Percentiles rank a stretch among this genome's conserved stretches.
phyloP scores from a whole-genome alignment of 257 asterid genomes.

The Rauvolfia tetraphylla region DNA sequence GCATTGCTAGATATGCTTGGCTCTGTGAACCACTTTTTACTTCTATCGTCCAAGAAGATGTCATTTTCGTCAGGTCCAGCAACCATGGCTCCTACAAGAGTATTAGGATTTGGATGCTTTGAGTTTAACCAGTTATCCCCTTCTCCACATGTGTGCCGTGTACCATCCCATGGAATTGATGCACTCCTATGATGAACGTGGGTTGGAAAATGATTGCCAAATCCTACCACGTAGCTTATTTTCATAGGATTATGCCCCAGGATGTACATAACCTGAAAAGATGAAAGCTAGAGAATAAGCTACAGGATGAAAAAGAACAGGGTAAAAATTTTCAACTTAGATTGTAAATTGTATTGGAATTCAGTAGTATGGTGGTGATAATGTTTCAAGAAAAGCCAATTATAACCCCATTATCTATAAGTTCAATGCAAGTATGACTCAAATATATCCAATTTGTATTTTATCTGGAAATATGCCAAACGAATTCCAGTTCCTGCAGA shows the following conservation, averaged over 20 bases:
- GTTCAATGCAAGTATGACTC: too few species aligned
- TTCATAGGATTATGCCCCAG: slow-evolving; percentile 59
- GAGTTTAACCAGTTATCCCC: slow-evolving; percentile 31
- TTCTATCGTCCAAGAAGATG: slow-evolving; percentile 37
- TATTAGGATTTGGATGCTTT: slow-evolving; percentile 35
- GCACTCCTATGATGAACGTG: slow-evolving; percentile 57
- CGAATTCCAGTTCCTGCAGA: too few species aligned
- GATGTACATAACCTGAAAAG: slow-evolving; percentile 45
- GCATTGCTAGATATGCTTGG: slow-evolving; percentile 52
- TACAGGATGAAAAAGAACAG: background rate
- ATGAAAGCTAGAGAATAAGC: background rate
- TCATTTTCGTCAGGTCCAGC: slow-evolving; percentile 50
- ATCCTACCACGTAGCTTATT: slow-evolving; percentile 57
- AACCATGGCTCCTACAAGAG: slow-evolving; percentile 52
- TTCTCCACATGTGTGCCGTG: slow-evolving; percentile 32
- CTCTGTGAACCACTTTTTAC: slow-evolving; percentile 40
- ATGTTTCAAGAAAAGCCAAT: too few species aligned
- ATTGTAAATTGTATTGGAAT: background rate
- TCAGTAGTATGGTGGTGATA: too few species aligned
- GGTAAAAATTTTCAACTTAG: background rate
- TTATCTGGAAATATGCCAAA: too few species aligned
- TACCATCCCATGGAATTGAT: slow-evolving; percentile 49
- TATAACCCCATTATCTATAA: too few species aligned
- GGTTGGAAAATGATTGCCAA: slow-evolving; percentile 36
- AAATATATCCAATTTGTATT: too few species aligned